A percentile compares a stretch with the other conserved stretches of the same genome.
Evolutionary conservation across 495 filamentous ascomycete genomes (phyloP).

Genomic region (Usnea hakonensis): DNA sequence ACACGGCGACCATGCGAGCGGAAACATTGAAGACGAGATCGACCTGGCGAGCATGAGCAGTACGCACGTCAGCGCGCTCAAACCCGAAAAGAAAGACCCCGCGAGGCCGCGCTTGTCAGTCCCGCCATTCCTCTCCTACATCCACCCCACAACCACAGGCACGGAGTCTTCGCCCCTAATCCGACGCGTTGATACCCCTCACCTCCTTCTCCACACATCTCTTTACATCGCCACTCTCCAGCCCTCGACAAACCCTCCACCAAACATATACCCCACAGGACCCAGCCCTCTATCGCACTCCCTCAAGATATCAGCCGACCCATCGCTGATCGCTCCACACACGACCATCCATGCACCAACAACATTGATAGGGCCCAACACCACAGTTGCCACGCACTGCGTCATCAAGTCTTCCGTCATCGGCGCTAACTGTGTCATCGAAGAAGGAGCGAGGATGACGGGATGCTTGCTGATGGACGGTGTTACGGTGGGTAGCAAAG

Average conservation of each 20-base stretch:
- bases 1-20: slow-evolving; percentile 36
- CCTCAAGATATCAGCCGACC: slow-evolving; percentile 66
- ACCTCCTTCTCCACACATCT: slow-evolving; percentile 70
- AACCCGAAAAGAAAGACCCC: slow-evolving; percentile 14
- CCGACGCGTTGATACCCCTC: slow-evolving; percentile 77
- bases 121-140: slow-evolving; percentile 70
- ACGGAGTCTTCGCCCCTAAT: slow-evolving; percentile 50
- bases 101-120: slow-evolving; percentile 30
- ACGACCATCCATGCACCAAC: slow-evolving; percentile 70
- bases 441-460: slow-evolving; percentile 65
- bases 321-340: slow-evolving; percentile 61
- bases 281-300: slow-evolving; percentile 56
- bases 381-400: slow-evolving; percentile 70
- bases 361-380: slow-evolving; percentile 74
- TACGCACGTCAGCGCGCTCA: slow-evolving; percentile 35
- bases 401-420: slow-evolving; percentile 87
- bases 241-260: slow-evolving; percentile 58
- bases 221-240: slow-evolving; percentile 75
- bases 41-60: slow-evolving; percentile 56
- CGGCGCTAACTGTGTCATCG: slow-evolving; percentile 77
- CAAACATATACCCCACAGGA: slow-evolving; percentile 44
- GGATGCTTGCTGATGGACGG: slow-evolving; percentile 89
- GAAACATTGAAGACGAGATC: slow-evolving; percentile 46
- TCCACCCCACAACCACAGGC: slow-evolving; percentile 51
- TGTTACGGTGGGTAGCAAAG: slow-evolving; percentile 67